Evolutionary conservation across 2,329 filamentous ascomycete species (phyloP), one percentile per base, ranked within the genome.

Genomic region (Fusarium sp.): DNA sequence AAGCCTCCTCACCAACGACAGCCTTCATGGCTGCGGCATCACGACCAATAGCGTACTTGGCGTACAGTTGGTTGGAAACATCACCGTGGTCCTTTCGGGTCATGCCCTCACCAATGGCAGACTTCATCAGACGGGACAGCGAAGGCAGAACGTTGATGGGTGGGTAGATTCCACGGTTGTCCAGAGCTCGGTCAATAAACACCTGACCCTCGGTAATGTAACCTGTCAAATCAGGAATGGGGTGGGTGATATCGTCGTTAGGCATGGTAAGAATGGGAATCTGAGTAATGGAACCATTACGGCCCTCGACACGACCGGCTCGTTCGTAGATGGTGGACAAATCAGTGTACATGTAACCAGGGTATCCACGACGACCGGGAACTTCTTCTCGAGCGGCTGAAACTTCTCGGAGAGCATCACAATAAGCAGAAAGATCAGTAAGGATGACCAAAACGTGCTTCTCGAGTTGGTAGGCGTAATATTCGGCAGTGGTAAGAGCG

Each of bases 261-360:
- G 96, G 96, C 96, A 99, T 99, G 76, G 96, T 98, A 85, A 99
- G 84, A 82, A 99, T 99, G 68, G 96, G 96, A 79, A 99, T 98
- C 86, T 99, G 96, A 25, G 97, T 99, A 79, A 99, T 99, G 78
- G 96, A 99, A 68, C 97, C 96, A 80, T 98, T 98, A 78, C 97
- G 93, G 77, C 97, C 97, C 80, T 94, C 88, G 55, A 99, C 96
- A 93, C 96, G 96, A 80, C 96, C 96, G 77, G 96, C 96, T 86
- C 96, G 95, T 86, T 99, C 96, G 88, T 99, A 99, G 79, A 99
- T 98, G 80, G 96, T 99, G 67, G 96, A 98, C 91, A 99, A 93
- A 90, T 99, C 97, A 77, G 96, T 99, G 88, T 99, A 99, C 96
- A 99, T 99, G 89, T 99, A 99, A 93, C 96, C 96, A 59, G 96